Conservation (phyloP, 345 rosid species). For the Eucalyptus cladocalyx region DNA sequence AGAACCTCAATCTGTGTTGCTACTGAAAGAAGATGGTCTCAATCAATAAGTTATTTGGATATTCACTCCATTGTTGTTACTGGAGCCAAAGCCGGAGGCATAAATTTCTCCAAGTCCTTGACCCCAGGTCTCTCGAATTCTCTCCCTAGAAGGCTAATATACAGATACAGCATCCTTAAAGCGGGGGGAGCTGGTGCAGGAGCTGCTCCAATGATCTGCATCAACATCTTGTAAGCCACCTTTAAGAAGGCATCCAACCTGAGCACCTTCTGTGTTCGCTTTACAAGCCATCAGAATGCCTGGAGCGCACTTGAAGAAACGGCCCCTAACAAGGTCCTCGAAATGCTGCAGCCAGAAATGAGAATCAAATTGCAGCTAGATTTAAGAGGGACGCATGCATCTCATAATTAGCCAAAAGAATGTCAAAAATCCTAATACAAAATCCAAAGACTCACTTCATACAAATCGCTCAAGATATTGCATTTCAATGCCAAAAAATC, state of each 20-base stretch:
- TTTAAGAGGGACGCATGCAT: not conserved
- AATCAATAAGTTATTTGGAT: not conserved
- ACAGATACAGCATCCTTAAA: constrained; percentile 30
- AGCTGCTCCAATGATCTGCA: constrained; percentile 28
- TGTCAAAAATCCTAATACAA: not conserved
- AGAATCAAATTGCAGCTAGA: not conserved
- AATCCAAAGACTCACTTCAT: not conserved
- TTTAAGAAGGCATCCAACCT: constrained; percentile 43
- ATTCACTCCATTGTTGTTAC: not conserved
- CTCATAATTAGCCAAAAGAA: not conserved
- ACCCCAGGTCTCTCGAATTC: constrained; percentile 45
- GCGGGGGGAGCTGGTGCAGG: not conserved
- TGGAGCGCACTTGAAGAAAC: constrained; percentile 48
- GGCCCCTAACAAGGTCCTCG: constrained; percentile 61
- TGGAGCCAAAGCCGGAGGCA: not conserved
- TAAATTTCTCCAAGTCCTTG: constrained; percentile 20
- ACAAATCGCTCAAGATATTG: not conserved
- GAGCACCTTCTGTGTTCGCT: constrained; percentile 65
- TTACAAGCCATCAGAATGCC: constrained; percentile 64
- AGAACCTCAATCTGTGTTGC: not conserved
- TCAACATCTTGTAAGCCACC: constrained; percentile 47
- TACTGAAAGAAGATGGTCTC: not conserved
- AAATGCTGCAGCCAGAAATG: constrained; percentile 48
- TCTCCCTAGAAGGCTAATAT: constrained; percentile 21
- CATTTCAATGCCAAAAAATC: not conserved